phyloP scores from a whole-genome alignment of 192 early-diverging fungal genomes.

The Chytriomyces sp. region DNA sequence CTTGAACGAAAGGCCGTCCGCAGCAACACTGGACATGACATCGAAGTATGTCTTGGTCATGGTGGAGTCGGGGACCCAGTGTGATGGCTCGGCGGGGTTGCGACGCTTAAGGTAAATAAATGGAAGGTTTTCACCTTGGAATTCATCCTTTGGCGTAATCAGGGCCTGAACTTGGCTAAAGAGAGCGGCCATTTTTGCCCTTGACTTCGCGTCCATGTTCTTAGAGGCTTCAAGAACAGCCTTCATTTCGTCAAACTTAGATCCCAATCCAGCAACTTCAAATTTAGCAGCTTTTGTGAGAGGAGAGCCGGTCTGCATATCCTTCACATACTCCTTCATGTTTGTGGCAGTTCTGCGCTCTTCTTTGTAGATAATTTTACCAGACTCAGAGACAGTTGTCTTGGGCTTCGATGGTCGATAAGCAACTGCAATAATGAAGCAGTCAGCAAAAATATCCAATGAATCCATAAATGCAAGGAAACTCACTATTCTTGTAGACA shows the following conservation, averaged over 20 bases:
- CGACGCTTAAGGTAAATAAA: constrained; percentile 59
- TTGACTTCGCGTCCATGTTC: constrained; percentile 23
- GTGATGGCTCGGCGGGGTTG: constrained; percentile 63
- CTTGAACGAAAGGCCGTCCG: constrained; percentile 84
- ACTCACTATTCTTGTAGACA: constrained; percentile 77
- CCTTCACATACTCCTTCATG: constrained; percentile 90
- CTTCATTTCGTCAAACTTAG: constrained; percentile 64
- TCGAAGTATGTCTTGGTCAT: constrained; percentile 83
- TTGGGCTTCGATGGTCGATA: constrained; percentile 82
- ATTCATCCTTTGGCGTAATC: constrained; percentile 24
- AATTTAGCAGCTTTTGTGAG: constrained; percentile 48
- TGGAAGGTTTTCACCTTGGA: constrained; percentile 42
- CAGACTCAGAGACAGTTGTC: constrained; percentile 79
- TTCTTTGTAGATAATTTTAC: constrained; percentile 85
- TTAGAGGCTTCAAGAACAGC: constrained; percentile 40
- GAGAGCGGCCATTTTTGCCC: constrained; percentile 40
- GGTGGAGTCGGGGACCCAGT: constrained; percentile 83
- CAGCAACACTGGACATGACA: constrained; percentile 78
- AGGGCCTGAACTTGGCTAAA: constrained; percentile 48
- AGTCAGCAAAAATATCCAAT: too few species aligned
- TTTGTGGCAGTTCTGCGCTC: constrained; percentile 85
- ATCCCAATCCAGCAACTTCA: constrained; percentile 61
- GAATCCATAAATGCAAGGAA: too few species aligned
- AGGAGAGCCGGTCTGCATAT: constrained; percentile 66
- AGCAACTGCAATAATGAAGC: constrained; percentile 41